Conservation (phyloP, 768 basidiomycete genomes). For the Guyanaporus albipodus region DNA sequence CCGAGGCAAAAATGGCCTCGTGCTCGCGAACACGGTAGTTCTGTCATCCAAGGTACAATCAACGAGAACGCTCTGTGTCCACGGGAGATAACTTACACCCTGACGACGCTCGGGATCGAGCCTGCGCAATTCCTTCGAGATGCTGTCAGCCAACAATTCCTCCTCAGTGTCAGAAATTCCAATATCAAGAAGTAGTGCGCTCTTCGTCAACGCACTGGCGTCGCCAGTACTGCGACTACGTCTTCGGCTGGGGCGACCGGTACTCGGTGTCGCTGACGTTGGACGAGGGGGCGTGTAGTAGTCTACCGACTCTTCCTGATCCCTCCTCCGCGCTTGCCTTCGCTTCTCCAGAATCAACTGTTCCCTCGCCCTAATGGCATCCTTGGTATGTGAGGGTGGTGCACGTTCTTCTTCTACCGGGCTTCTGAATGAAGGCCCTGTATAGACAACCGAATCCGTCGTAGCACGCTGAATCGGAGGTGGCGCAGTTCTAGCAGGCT, state of each 20-base stretch:
- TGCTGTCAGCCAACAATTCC: conserved; percentile 61
- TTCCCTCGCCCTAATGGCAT: conserved; percentile 63
- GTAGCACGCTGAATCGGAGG: conserved; percentile 45
- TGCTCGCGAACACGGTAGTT: conserved; percentile 82
- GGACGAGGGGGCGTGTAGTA: conserved; percentile 33
- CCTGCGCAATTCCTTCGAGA: conserved; percentile 69
- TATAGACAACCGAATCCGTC: conserved; percentile 43
- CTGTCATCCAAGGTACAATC: conserved; percentile 31
- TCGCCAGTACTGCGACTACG: conserved; percentile 81
- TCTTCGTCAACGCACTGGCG: conserved; percentile 43
- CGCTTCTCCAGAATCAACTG: conserved; percentile 68
- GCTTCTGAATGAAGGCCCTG: conserved; percentile 31
- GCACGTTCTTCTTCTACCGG: conserved; percentile 32
- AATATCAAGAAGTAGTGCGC: conserved; percentile 36
- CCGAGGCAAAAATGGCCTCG: conserved; percentile 77
- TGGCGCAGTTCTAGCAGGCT: conserved; percentile 10
- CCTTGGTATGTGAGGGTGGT: conserved; percentile 53
- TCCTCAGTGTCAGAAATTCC: conserved; percentile 40
- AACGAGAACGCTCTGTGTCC: background rate
- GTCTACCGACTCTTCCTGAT: conserved; percentile 43
- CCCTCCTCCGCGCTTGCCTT: conserved; percentile 53
- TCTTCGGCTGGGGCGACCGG: conserved; percentile 53
- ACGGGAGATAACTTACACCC: conserved; percentile 20
- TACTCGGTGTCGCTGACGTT: conserved; percentile 18
- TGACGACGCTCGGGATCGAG: conserved; percentile 36